Percentiles rank a stretch among this genome's conserved stretches.
phyloP scores from a whole-genome alignment of 139 green algal genomes.

The Chlorella sp. region DNA sequence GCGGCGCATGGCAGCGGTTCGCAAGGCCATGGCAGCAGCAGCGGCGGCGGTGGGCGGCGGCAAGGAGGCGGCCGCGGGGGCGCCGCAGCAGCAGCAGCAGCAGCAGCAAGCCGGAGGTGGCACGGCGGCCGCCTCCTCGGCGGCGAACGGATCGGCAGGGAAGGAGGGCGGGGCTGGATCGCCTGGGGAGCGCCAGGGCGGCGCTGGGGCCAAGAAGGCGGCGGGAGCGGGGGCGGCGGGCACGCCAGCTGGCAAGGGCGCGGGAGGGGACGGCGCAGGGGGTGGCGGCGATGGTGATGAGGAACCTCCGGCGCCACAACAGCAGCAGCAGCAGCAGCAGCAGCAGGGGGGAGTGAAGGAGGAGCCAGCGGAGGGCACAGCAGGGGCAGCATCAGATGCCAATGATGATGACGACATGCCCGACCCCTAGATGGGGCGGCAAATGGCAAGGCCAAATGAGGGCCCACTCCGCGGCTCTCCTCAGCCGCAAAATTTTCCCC shows the following conservation, averaged over 20 bases:
- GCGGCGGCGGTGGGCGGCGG: neutral
- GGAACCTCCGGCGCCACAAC: neutral
- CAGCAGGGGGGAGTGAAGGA: too few species aligned
- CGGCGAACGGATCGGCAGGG: neutral
- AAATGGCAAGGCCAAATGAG: neutral
- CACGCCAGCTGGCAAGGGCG: neutral
- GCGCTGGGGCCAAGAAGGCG: neutral
- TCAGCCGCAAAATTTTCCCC: too few species aligned
- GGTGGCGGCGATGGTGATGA: neutral
- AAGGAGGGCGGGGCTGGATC: neutral
- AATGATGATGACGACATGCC: constrained; percentile 17
- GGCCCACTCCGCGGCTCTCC: too few species aligned
- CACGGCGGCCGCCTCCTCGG: neutral
- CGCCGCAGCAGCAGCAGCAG: constrained; percentile 1
- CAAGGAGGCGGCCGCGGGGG: neutral
- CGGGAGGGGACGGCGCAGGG: neutral
- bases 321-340: constrained; percentile 20
- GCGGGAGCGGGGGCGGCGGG: neutral
- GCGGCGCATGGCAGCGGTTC: constrained; percentile 48
- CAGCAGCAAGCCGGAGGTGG: neutral
- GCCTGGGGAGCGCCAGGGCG: neutral
- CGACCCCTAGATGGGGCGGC: neutral
- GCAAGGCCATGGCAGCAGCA: constrained; percentile 30
- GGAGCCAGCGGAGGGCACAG: neutral
- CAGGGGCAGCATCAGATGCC: neutral